Evolutionary conservation across 495 filamentous ascomycete species (phyloP), one percentile per base, ranked within the genome.

Genomic region (Podospora fimiseda): DNA sequence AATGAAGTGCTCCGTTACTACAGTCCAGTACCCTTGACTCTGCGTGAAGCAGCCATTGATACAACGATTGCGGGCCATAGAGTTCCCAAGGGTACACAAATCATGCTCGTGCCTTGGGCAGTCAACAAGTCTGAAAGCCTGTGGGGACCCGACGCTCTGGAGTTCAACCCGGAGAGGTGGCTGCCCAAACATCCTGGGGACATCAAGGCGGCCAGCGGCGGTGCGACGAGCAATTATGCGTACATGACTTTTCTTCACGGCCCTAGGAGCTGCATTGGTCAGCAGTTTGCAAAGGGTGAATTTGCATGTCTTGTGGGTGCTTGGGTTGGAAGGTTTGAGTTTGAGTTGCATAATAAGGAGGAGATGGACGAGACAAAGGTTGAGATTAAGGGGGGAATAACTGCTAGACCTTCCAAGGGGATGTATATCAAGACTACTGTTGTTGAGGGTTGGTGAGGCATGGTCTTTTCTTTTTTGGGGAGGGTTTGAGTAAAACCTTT

Each of bases 271-370:
- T 86, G 82, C 58, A 84, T 86, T 46, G 82, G 83, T 5, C 71
- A 74, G 66, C 75, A 75, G 2, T 98, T 98, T 70, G 87, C 90
- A 0, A 86, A 82, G 67, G 74, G 82, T 0, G 93, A 96, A 74
- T 87, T 94, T 65, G 87, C 86, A 7, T 89, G 82, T 61, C 68
- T 96, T 57, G 54, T 98, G 44, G 91, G 89, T 47, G 77, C 79
- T 2, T 76, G 83, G 70, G 81, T 92, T 16, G 89, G 89, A 13
- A 74, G 78, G 38, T 94, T 85, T 58, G 74, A 84, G 57, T 80
- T 89, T 59, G 76, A 80, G 67, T 57, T 88, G 33, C 65, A 77
- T 41, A 75, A 87, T 56, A 72, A 77, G 44, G 71, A 83, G 52
- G 67, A 72, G 58, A 48, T 52, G 61, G 74, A 76, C 51, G 76